phyloP scores from a whole-genome alignment of 2,329 filamentous ascomycete genomes.

The Diplodia intermedia region DNA sequence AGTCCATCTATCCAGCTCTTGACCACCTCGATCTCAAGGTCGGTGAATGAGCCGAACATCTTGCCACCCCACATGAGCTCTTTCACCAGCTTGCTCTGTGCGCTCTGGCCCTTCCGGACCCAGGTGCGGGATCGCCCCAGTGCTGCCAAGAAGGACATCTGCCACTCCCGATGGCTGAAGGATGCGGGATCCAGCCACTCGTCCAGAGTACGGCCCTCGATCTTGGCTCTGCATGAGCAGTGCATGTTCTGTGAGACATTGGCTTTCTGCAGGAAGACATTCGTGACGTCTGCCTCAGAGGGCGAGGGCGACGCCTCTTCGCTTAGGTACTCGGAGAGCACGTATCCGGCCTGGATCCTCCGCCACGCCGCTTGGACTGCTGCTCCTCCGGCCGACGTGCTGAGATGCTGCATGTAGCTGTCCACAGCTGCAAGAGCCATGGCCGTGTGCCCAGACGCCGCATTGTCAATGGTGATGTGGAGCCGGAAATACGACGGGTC shows the following conservation, averaged over 20 bases:
- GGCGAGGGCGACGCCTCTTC: neutral
- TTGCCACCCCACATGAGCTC: slow-evolving; percentile 56
- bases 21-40: slow-evolving; percentile 50
- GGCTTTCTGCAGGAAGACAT: slow-evolving; percentile 40
- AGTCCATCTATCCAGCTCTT: slow-evolving; percentile 52
- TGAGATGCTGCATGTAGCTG: slow-evolving; percentile 48
- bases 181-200: slow-evolving; percentile 53
- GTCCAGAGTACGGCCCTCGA: slow-evolving; percentile 48
- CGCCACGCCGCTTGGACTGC: slow-evolving; percentile 49
- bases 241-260: slow-evolving; percentile 51
- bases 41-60: slow-evolving; percentile 60
- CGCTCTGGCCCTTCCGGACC: slow-evolving; percentile 51
- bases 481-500: slow-evolving; percentile 59
- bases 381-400: slow-evolving; percentile 38
- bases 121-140: slow-evolving; percentile 50
- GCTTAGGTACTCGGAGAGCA: slow-evolving; percentile 41
- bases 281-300: neutral
- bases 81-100: slow-evolving; percentile 51
- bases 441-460: slow-evolving; percentile 56
- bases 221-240: slow-evolving; percentile 48
- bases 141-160: slow-evolving; percentile 47
- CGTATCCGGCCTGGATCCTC: slow-evolving; percentile 54
- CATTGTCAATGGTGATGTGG: slow-evolving; percentile 60
- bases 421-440: slow-evolving; percentile 53
- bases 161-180: slow-evolving; percentile 43